Base-by-base conservation (phyloP, 768 basidiomycete species). In the Tylopilus vinaceipallidus region DNA sequence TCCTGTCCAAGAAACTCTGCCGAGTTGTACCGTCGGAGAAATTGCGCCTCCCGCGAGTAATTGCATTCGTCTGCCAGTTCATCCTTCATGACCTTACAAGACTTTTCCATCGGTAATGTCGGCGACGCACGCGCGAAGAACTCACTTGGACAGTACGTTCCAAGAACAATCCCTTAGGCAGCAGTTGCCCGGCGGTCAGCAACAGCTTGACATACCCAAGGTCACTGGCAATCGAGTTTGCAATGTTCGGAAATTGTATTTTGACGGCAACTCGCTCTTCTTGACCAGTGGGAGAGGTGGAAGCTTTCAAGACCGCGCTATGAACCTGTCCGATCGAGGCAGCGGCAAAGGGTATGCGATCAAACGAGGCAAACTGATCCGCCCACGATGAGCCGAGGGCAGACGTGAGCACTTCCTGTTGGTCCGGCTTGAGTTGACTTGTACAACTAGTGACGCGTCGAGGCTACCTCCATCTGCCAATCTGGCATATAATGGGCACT, bases 291-390 rank as follows among this genome's bases (percentile, higher is more conserved):
- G 83, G 80, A 4, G 80, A 81, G 22, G 68, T 64, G 13, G 69
- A 56, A 0, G 81, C 67, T 0, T 78, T 66, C 11, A 98, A 76
- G 3, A 79, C 72, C 0, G 89, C 95, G 0, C 62, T 71, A 61
- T 99, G 95, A 1, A 98, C 95, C 66, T 99, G 95, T 0, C 97
- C 97, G 29, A 99, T 98, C 2, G 95, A 98, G 0, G 95, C 95
- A 0, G 94, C 90, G 2, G 95, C 95, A 57, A 97, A 92, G 0
- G 95, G 95, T 2, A 92, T 75, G 4, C 89, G 83, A 48, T 88
- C 81, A 66, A 98, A 97, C 0, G 79, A 75, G 1, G 71, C 57
- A 65, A 99, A 98, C 27, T 78, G 72, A 26, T 75, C 67, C 22
- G 72, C 66, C 94, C 95, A 98, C 22, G 83, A 74, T 0, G 78